Evolutionary conservation across 495 filamentous ascomycete genomes (phyloP).

Genomic region (Podospora pseudocomata): DNA sequence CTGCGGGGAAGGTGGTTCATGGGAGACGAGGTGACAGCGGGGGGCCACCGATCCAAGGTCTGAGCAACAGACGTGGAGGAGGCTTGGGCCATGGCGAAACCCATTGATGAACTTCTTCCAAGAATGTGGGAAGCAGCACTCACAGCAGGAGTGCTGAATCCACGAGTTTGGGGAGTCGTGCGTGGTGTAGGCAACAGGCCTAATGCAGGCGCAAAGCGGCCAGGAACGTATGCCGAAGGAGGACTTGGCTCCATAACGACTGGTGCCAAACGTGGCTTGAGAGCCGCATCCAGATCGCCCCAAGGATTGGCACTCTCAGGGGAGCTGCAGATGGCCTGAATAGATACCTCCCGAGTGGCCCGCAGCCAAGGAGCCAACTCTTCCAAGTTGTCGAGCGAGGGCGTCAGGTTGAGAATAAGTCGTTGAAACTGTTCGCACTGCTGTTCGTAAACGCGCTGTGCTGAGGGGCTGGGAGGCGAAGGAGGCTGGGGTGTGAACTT

Average conservation of each 20-base stretch:
- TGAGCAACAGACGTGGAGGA: slow-evolving; percentile 60
- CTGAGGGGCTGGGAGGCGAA: slow-evolving; percentile 47
- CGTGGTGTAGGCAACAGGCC: slow-evolving; percentile 73
- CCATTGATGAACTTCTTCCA: slow-evolving; percentile 60
- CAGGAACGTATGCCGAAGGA: slow-evolving; percentile 50
- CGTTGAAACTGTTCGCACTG: slow-evolving; percentile 65
- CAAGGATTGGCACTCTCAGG: slow-evolving; percentile 18
- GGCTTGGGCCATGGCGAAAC: slow-evolving; percentile 73
- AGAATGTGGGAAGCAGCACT: slow-evolving; percentile 60
- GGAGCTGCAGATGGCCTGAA: slow-evolving; percentile 34
- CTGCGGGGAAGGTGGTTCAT: slow-evolving; percentile 61
- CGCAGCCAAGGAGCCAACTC: slow-evolving; percentile 38
- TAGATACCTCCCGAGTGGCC: slow-evolving; percentile 32
- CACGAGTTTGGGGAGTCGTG: slow-evolving; percentile 71
- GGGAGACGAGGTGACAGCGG: slow-evolving; percentile 50
- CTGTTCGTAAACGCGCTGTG: slow-evolving; percentile 37
- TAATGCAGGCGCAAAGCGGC: slow-evolving; percentile 49
- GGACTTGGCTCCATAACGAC: slow-evolving; percentile 60
- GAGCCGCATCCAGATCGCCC: background rate
- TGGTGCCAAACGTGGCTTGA: slow-evolving; percentile 33
- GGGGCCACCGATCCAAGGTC: slow-evolving; percentile 56
- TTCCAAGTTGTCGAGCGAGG: slow-evolving; percentile 66
- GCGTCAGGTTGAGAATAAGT: slow-evolving; percentile 72
- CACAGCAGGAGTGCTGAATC: slow-evolving; percentile 86
- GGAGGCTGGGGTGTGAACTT: slow-evolving; percentile 73